Evolutionary conservation across 2,329 filamentous ascomycete genomes (phyloP).

Genomic region (Penicillium sp.): DNA sequence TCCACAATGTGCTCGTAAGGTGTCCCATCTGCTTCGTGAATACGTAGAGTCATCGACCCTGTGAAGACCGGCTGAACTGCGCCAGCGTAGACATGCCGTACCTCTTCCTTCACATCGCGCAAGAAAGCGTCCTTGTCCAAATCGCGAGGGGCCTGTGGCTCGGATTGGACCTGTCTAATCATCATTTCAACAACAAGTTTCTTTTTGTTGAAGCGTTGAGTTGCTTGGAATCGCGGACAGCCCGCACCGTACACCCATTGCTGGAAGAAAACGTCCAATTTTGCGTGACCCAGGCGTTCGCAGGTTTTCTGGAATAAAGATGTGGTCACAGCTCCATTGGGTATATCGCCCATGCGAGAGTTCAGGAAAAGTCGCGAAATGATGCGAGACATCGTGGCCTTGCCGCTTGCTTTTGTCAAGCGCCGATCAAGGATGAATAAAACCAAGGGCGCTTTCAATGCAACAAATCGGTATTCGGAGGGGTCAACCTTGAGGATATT

Average conservation of each 20-base stretch:
- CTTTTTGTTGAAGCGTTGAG: conserved; percentile 95
- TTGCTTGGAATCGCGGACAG: conserved; percentile 82
- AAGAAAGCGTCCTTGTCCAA: conserved; percentile 76
- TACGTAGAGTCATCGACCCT: conserved; percentile 94
- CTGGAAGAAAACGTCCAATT: conserved; percentile 85
- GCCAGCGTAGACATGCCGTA: conserved; percentile 66
- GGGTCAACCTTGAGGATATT: conserved; percentile 73
- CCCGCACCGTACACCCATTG: conserved; percentile 91
- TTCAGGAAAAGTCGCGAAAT: conserved; percentile 83
- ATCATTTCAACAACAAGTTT: conserved; percentile 90
- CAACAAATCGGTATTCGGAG: conserved; percentile 87
- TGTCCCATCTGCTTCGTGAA: conserved; percentile 96
- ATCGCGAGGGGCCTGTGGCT: conserved; percentile 55
- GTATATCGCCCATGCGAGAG: conserved; percentile 76
- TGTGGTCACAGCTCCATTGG: conserved; percentile 67
- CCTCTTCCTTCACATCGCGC: conserved; percentile 77
- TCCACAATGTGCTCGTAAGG: conserved; percentile 98
- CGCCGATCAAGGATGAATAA: conserved; percentile 92
- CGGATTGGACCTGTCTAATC: conserved; percentile 71
- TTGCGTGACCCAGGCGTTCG: conserved; percentile 83
- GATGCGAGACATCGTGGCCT: conserved; percentile 78
- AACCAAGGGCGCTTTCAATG: conserved; percentile 84
- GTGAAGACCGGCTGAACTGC: conserved; percentile 79
- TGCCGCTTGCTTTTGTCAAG: conserved; percentile 82
- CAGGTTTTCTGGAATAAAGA: conserved; percentile 78